Evolutionary conservation across 176 grass and related monocot species (phyloP).

Genomic region (Bothriochloa decipiens): DNA sequence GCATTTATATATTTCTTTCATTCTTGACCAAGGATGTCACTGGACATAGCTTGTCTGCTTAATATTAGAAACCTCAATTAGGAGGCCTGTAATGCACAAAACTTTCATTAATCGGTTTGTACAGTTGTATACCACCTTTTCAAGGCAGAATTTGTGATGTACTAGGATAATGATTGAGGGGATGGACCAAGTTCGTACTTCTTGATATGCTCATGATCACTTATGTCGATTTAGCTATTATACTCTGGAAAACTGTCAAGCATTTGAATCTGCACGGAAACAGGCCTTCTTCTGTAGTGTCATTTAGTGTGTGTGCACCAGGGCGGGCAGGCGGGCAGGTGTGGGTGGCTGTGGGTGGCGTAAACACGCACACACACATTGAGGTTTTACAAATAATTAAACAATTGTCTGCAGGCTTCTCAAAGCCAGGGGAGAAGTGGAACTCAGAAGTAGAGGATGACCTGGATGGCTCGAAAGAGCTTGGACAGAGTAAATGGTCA

Average conservation of each 20-base stretch:
- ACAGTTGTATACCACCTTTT: slow-evolving; percentile 1
- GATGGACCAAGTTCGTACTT: neutral
- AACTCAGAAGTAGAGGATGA: slow-evolving; percentile 66
- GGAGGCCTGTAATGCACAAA: slow-evolving; percentile 17
- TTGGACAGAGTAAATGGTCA: slow-evolving; percentile 95
- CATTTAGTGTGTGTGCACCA: neutral
- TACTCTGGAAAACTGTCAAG: neutral
- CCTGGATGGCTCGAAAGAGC: slow-evolving; percentile 58
- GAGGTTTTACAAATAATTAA: slow-evolving; percentile 6
- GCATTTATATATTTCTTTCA: neutral
- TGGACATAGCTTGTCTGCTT: slow-evolving; percentile 19
- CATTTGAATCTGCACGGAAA: neutral
- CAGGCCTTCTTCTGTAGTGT: neutral
- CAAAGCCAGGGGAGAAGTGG: slow-evolving; percentile 64
- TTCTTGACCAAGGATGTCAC: slow-evolving; percentile 4
- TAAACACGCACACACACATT: neutral
- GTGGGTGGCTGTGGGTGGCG: too few relatives aligned
- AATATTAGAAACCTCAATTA: slow-evolving; percentile 13
- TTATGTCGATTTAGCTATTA: slow-evolving; percentile 6
- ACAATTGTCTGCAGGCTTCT: slow-evolving; percentile 34
- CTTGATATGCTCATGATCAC: neutral
- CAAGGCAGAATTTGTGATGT: neutral
- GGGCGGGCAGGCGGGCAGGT: too few relatives aligned
- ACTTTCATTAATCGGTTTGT: slow-evolving; percentile 3
- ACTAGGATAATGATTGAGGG: neutral